Conservation (phyloP, 2,329 filamentous ascomycete species). For the Thermothelomyces thermophilus region DNA sequence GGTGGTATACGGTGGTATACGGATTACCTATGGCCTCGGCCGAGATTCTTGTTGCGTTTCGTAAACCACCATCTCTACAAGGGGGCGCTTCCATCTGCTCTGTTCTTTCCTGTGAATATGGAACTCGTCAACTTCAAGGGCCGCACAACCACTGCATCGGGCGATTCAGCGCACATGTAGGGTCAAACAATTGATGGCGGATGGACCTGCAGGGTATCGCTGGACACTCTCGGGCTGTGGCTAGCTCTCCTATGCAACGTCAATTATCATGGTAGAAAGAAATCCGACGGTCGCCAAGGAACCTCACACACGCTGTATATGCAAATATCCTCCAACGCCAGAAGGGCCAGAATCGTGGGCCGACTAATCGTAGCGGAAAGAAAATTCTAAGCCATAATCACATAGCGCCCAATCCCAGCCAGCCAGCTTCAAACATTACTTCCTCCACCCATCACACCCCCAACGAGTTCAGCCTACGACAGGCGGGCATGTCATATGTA, state of each 20-base stretch:
- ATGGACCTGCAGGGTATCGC: too few species aligned
- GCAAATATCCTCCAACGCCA: slow-evolving; percentile 10
- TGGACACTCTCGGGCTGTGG: too few species aligned
- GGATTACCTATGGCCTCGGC: too few species aligned
- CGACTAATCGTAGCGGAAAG: background rate
- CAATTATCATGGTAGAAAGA: background rate
- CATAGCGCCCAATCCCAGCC: background rate
- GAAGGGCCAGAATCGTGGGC: background rate
- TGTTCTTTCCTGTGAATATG: too few species aligned
- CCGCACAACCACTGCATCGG: too few species aligned
- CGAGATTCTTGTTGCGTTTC: too few species aligned
- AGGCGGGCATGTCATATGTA: slow-evolving; percentile 45
- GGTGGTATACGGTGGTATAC: too few species aligned
- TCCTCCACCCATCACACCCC: background rate
- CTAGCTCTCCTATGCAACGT: background rate
- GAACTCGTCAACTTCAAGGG: too few species aligned
- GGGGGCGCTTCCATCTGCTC: too few species aligned
- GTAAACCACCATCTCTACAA: too few species aligned
- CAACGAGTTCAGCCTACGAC: slow-evolving; percentile 39
- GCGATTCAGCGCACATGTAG: too few species aligned
- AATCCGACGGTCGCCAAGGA: background rate
- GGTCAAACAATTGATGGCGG: background rate
- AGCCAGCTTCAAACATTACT: background rate
- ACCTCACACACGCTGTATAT: slow-evolving; percentile 1
- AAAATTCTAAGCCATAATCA: background rate